Evolutionary conservation across 139 green algal genomes (phyloP), one percentile per base, ranked within the genome.

Genomic region (Protoeuglena noctilucae): DNA sequence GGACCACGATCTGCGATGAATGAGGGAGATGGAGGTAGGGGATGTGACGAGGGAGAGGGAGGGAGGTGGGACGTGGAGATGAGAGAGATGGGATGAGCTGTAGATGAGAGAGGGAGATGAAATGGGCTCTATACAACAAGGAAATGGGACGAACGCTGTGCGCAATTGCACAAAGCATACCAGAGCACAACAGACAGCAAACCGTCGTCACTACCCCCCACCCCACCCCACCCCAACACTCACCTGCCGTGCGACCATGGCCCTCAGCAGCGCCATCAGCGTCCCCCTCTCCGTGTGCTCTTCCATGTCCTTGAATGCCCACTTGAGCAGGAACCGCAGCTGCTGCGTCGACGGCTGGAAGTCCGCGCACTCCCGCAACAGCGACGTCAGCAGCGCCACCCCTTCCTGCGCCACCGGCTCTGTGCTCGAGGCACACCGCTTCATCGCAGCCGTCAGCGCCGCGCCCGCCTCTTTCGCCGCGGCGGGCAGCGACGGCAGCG

Each of bases 271-370:
- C 4, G 16, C 3, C 21, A 58, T 34, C 3, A 24, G 7, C 30
- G 4, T 3, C 30, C 14, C 9, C 3, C 57, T 48, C 16, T 49
- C 58, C n/a, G 61, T 57, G 4, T 62, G 60, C 30, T 82, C 70
- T 45, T 82, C 70, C 28, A 89, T 62, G 61, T 95, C 86, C 0
- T 62, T 43, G 60, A 90, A 89, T 0, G 81, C 73, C 67, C 72
- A 85, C 16, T 56, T 46, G 49, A 95, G 56, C 51, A 95, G 66
- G 63, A 78, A 80, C 4, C 47, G 34, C 46, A 93, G 61, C 71
- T 93, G 76, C 1, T 51, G 39, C 2, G 69, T 65, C 28, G 61
- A 62, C 19, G 79, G 82, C 57, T 69, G 39, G 67, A 78, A 92
- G 51, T 51, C 46, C 4, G 53, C 7, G 60, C 75, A 86, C 24